A percentile compares a stretch with the other conserved stretches of the same genome.
Conservation (phyloP, 192 early-diverging fungal species). For the Coemansia sp. region DNA sequence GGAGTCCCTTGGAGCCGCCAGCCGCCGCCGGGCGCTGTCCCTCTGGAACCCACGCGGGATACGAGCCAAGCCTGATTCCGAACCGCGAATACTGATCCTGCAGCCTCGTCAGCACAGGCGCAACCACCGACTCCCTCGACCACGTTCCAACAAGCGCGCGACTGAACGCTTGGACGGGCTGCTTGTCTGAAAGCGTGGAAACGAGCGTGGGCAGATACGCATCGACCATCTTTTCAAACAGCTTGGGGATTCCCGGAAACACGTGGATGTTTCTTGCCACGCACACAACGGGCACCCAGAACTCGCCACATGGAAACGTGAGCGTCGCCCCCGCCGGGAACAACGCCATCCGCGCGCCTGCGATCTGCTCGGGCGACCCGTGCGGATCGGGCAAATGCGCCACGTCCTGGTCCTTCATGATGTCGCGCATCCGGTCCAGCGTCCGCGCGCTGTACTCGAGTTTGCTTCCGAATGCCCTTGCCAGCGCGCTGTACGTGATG, state of each 20-base stretch:
- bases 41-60: conserved; percentile 33
- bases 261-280: conserved; percentile 62
- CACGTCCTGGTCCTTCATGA: conserved; percentile 14
- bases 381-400: conserved; percentile 28
- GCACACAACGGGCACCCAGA: conserved; percentile 74
- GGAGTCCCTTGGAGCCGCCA: background rate
- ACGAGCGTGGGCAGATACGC: conserved; percentile 30
- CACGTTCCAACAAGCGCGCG: conserved; percentile 27
- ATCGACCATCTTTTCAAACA: conserved; percentile 54
- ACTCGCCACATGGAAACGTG: conserved; percentile 44
- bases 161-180: conserved; percentile 7
- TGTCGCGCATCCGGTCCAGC: conserved; percentile 55
- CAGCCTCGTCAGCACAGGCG: conserved; percentile 23
- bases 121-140: conserved; percentile 29
- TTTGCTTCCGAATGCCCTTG: conserved; percentile 56
- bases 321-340: conserved; percentile 54
- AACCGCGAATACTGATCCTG: conserved; percentile 19
- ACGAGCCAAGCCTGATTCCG: conserved; percentile 36
- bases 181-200: background rate
- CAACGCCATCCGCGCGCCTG: conserved; percentile 65
- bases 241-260: conserved; percentile 65
- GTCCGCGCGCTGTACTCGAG: conserved; percentile 59
- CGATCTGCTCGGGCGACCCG: conserved; percentile 31
- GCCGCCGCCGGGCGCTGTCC: background rate
- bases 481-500: conserved; percentile 66